Conservation (phyloP, 768 basidiomycete genomes). For the Hericium coralloides region DNA sequence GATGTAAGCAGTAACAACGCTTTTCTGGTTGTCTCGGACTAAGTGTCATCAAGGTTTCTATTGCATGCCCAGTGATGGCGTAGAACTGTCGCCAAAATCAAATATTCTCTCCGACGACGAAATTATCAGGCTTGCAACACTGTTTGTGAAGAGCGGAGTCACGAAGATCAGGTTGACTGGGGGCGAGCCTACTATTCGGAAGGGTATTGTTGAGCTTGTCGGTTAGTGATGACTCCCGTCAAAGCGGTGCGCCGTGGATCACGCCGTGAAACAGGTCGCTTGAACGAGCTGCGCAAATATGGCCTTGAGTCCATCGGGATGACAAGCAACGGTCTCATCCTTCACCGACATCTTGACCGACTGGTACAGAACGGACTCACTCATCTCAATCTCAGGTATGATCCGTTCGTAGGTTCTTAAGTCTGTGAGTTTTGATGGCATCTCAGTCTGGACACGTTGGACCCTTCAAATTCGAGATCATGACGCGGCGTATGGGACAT, state of each 20-base stretch:
- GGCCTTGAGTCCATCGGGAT: conserved; percentile 74
- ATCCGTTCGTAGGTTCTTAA: neutral
- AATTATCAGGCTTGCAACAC: conserved; percentile 56
- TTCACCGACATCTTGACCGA: conserved; percentile 63
- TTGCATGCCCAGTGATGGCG: conserved; percentile 81
- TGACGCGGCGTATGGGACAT: conserved; percentile 73
- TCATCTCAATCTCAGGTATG: conserved; percentile 47
- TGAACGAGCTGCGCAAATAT: conserved; percentile 49
- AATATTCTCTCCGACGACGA: conserved; percentile 72
- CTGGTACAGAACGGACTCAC: conserved; percentile 67
- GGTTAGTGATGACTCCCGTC: conserved; percentile 27
- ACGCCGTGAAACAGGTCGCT: conserved; percentile 32
- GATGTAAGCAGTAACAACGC: neutral
- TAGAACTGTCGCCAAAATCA: conserved; percentile 60
- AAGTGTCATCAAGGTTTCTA: conserved; percentile 58
- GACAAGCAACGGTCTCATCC: conserved; percentile 76
- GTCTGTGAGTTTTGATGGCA: neutral
- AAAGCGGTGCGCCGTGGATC: conserved; percentile 1
- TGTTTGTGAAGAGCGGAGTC: conserved; percentile 79
- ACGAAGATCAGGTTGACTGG: conserved; percentile 85
- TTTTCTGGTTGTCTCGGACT: neutral
- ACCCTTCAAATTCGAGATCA: conserved; percentile 81
- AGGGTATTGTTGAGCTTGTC: conserved; percentile 62
- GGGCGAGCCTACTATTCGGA: conserved; percentile 81
- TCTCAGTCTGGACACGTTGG: conserved; percentile 70